Evolutionary conservation across 2,329 filamentous ascomycete genomes (phyloP).

Genomic region (Chrysoporthe deuterocubensis): DNA sequence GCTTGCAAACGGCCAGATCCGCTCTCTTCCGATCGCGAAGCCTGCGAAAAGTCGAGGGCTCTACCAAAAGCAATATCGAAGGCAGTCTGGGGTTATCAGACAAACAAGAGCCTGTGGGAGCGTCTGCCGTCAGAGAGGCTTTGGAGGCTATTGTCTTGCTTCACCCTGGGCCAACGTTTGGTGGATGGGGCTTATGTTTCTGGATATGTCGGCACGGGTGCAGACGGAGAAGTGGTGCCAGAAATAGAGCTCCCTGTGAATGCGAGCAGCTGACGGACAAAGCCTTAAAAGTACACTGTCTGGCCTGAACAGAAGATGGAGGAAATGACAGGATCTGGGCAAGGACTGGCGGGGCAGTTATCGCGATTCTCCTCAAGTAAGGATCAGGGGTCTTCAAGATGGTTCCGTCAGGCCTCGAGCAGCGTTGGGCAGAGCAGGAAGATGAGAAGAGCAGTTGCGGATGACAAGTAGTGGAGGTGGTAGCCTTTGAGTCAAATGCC

Average conservation of each 20-base stretch:
- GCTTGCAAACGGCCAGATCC: not conserved
- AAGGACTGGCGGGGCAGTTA: conserved; percentile 33
- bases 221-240: conserved; percentile 3
- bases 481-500: conserved; percentile 2
- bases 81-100: not conserved
- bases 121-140: not conserved
- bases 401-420: conserved; percentile 20
- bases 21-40: conserved; percentile 1
- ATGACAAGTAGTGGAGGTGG: not conserved
- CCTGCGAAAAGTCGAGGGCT: not conserved
- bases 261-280: conserved; percentile 19
- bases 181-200: not conserved
- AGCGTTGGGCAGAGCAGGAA: conserved; percentile 11
- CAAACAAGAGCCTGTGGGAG: not conserved
- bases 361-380: conserved; percentile 34
- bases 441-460: conserved; percentile 7
- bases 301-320: conserved; percentile 31
- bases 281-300: conserved; percentile 27
- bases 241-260: conserved; percentile 14
- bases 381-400: conserved; percentile 34
- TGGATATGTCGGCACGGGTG: conserved; percentile 1
- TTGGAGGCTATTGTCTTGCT: not conserved
- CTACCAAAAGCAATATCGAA: not conserved
- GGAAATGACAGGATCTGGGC: conserved; percentile 31
- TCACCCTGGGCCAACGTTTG: not conserved